phyloP scores from a whole-genome alignment of 2,329 filamentous ascomycete genomes.

The Beauveria varroae region DNA sequence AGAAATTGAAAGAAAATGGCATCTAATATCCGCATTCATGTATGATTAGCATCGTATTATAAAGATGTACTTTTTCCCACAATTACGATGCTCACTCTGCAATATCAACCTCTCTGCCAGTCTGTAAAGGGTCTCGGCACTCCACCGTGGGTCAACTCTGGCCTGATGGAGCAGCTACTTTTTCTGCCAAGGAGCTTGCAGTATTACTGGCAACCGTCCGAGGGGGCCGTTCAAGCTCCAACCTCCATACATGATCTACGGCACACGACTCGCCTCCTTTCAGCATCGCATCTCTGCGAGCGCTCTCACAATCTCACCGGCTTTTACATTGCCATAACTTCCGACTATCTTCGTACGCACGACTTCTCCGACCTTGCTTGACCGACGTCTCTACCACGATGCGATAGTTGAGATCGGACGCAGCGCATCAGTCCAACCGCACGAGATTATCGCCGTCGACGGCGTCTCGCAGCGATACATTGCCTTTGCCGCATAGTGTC shows the following conservation, averaged over 20 bases:
- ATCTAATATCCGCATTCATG: too few relatives aligned
- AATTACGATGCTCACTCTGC: background rate
- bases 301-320: background rate
- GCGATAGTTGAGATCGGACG: slow-evolving; percentile 6
- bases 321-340: background rate
- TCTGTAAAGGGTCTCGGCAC: background rate
- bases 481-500: background rate
- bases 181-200: background rate
- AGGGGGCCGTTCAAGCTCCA: background rate
- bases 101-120: background rate
- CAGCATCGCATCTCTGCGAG: background rate
- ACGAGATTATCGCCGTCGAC: background rate
- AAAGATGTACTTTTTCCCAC: background rate
- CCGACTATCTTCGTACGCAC: background rate
- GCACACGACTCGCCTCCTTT: slow-evolving; percentile 6
- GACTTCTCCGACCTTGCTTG: background rate
- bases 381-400: background rate
- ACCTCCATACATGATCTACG: background rate
- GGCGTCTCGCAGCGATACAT: background rate
- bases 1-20: too few relatives aligned
- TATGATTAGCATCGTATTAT: too few relatives aligned
- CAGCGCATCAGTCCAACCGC: background rate
- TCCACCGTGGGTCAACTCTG: slow-evolving; percentile 7
- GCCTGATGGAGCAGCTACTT: slow-evolving; percentile 5
- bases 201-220: background rate